These are phyloP conservation scores for Picochlorum sp. DNA, from an alignment of 139 green algal genomes.

Conservation along the genomic window DNA sequence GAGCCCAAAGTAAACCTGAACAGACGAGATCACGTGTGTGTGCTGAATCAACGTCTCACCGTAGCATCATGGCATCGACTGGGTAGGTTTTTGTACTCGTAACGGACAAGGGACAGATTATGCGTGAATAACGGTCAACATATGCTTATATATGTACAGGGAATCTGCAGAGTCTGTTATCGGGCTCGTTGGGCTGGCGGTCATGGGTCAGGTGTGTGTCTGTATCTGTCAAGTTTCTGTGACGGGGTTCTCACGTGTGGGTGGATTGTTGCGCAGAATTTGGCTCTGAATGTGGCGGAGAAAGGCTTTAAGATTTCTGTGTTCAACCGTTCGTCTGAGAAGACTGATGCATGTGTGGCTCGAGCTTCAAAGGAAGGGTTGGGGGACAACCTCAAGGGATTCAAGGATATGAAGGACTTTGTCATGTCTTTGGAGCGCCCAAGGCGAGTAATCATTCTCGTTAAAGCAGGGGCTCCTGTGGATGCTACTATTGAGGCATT, in stretches of 20 bases:
- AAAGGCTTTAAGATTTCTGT: slow-evolving; percentile 98
- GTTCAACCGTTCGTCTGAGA: slow-evolving; percentile 88
- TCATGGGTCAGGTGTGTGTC: slow-evolving; percentile 92
- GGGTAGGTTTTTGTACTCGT: no score
- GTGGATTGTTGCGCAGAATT: slow-evolving; percentile 67
- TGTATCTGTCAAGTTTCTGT: slow-evolving; percentile 1
- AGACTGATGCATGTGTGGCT: slow-evolving; percentile 88
- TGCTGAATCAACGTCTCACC: no score
- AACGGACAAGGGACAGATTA: no score
- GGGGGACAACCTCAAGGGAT: slow-evolving; percentile 63
- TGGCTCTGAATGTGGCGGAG: slow-evolving; percentile 96
- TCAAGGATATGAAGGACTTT: slow-evolving; percentile 87
- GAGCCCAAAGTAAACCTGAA: no score
- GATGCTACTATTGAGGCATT: slow-evolving; percentile 89
- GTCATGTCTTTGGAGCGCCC: slow-evolving; percentile 86
- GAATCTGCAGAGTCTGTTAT: slow-evolving; percentile 47
- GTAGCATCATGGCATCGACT: no score
- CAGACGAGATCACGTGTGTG: no score
- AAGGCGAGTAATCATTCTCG: slow-evolving; percentile 92
- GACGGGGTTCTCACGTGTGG: background rate
- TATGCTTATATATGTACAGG: background rate
- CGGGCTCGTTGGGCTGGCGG: slow-evolving; percentile 89
- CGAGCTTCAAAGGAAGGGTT: slow-evolving; percentile 84
- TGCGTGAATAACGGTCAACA: no score
- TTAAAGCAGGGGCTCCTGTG: slow-evolving; percentile 92